A percentile compares a stretch with the other conserved stretches of the same genome.
Conservation (phyloP, 2,329 filamentous ascomycete genomes). For the Colletotrichum siamense region DNA sequence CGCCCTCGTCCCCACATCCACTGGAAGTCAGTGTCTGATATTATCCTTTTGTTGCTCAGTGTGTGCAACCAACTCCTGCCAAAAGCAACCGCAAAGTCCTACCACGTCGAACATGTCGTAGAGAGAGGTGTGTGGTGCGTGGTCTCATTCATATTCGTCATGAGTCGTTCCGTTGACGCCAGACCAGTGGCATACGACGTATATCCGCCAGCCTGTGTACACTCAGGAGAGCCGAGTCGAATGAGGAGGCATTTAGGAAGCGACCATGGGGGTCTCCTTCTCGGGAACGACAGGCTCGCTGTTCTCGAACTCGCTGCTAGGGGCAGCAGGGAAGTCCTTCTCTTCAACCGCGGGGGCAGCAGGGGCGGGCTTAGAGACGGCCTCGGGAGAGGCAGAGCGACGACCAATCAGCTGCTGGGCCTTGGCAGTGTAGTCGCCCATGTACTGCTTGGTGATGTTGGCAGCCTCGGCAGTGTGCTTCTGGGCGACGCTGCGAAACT, state of each 20-base stretch:
- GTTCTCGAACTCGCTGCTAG: conserved; percentile 17
- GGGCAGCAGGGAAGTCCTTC: conserved; percentile 26
- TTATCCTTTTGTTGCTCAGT: conserved; percentile 20
- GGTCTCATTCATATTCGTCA: conserved; percentile 17
- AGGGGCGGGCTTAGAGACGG: conserved; percentile 38
- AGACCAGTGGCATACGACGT: conserved; percentile 13
- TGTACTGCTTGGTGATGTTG: conserved; percentile 69
- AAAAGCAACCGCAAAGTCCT: conserved; percentile 11
- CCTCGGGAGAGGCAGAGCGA: conserved; percentile 47
- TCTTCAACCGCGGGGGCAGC: conserved; percentile 24
- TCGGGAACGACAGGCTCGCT: conserved; percentile 29
- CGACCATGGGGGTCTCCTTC: conserved; percentile 28
- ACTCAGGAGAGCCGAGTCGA: conserved; percentile 16
- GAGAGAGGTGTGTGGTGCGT: conserved; percentile 6
- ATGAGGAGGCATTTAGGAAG: conserved; percentile 20
- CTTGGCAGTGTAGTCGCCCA: conserved; percentile 72
- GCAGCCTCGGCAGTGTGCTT: conserved; percentile 70
- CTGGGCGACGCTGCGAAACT: conserved; percentile 65
- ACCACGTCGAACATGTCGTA: conserved; percentile 12
- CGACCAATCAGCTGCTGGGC: conserved; percentile 68
- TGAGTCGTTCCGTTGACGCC: conserved; percentile 23
- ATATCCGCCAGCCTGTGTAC: conserved; percentile 9
- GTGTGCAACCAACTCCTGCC: conserved; percentile 16
- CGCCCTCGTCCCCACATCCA: neutral
- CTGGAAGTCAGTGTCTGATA: conserved; percentile 4